Conservation (phyloP, 129 eudicot species). For the Pseudognaphalium luteoalbum region DNA sequence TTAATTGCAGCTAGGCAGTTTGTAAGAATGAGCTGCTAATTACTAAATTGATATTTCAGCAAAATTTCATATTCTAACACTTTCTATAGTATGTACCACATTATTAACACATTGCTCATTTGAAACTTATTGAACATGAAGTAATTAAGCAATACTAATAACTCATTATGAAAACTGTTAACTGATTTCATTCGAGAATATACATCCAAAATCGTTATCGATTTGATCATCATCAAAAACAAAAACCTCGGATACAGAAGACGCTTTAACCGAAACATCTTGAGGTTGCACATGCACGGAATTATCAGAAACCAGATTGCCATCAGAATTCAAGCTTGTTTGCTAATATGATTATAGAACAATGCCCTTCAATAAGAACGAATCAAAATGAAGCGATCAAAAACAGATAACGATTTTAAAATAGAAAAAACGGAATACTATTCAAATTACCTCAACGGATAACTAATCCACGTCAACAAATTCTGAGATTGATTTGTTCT, state of each 20-base stretch:
- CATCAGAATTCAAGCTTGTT: conserved; percentile 20
- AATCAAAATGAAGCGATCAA: neutral
- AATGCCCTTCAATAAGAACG: neutral
- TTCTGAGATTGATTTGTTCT: conserved; percentile 5
- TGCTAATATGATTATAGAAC: conserved; percentile 17
- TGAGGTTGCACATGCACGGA: neutral
- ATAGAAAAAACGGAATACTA: neutral
- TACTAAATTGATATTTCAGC: conserved; percentile 3
- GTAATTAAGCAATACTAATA: neutral
- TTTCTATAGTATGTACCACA: too few species aligned
- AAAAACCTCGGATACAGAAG: conserved; percentile 24
- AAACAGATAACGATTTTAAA: too few species aligned
- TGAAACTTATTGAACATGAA: neutral
- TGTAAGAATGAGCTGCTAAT: neutral
- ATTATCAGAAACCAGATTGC: conserved; percentile 6
- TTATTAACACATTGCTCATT: neutral
- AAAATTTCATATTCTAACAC: neutral
- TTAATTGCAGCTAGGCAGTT: conserved; percentile 10
- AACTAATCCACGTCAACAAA: conserved; percentile 12
- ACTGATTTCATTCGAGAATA: neutral
- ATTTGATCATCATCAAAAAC: conserved; percentile 20
- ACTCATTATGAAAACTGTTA: neutral
- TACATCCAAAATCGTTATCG: conserved; percentile 24
- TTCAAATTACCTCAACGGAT: conserved; percentile 16
- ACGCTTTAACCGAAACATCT: neutral